phyloP scores from a whole-genome alignment of 2,329 filamentous ascomycete genomes.

The Talaromyces marneffei region DNA sequence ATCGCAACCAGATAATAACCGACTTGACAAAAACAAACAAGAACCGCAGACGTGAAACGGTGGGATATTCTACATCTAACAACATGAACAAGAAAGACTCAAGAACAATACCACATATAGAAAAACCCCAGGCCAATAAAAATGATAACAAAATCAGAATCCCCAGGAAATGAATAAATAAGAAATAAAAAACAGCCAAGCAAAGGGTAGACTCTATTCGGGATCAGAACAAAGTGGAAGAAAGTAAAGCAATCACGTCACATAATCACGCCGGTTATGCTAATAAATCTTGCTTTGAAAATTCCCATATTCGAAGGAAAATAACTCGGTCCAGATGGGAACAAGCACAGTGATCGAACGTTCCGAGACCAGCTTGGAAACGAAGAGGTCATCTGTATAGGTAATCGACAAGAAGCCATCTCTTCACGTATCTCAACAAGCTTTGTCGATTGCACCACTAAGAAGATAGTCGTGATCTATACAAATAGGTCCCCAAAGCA shows the following conservation, averaged over 20 bases:
- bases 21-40: neutral
- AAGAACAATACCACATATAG: neutral
- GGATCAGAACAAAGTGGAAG: neutral
- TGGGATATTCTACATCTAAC: slow-evolving; percentile 13
- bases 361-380: slow-evolving; percentile 3
- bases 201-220: neutral
- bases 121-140: neutral
- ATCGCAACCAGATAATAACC: neutral
- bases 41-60: neutral
- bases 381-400: neutral
- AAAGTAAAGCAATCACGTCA: neutral
- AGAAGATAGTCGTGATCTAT: neutral
- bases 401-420: neutral
- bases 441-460: neutral
- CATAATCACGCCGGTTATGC: slow-evolving; percentile 5
- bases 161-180: neutral
- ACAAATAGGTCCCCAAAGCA: neutral
- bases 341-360: neutral
- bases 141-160: neutral
- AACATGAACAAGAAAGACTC: neutral
- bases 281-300: neutral
- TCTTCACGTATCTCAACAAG: neutral
- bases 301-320: neutral
- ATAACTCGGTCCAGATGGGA: neutral
- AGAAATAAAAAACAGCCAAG: neutral